phyloP scores from a whole-genome alignment of 1,139 yeast genomes.

The Candida tetrigidarum region DNA sequence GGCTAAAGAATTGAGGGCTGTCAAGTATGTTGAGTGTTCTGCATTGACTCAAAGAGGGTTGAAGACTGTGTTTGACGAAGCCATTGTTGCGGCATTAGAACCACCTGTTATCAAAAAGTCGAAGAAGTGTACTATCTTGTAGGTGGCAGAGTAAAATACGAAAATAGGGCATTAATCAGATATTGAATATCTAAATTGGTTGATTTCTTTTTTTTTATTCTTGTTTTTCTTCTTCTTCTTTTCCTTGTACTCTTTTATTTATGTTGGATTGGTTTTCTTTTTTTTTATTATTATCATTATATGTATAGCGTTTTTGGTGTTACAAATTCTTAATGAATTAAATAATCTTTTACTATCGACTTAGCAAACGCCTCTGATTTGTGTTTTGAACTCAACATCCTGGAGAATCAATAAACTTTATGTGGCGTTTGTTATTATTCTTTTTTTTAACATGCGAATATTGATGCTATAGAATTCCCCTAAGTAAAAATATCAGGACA shows the following conservation, averaged over 20 bases:
- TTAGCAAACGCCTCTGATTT: too few relatives aligned
- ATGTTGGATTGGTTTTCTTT: conserved; percentile 1
- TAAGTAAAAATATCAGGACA: too few relatives aligned
- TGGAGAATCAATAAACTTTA: too few relatives aligned
- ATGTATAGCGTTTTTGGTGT: conserved; percentile 1
- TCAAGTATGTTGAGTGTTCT: conserved; percentile 95
- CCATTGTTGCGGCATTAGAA: conserved; percentile 93
- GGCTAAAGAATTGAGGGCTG: conserved; percentile 93
- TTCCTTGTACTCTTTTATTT: neutral
- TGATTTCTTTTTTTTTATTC: neutral
- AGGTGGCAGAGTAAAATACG: conserved; percentile 4
- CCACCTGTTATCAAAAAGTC: conserved; percentile 87
- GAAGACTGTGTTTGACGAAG: conserved; percentile 96
- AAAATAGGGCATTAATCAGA: conserved; percentile 9
- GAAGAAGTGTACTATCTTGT: conserved; percentile 78
- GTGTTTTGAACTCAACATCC: too few relatives aligned
- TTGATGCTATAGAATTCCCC: too few relatives aligned
- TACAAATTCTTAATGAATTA: neutral
- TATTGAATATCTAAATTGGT: conserved; percentile 9
- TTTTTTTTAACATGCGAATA: too few relatives aligned
- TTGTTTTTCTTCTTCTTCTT: conserved; percentile 1
- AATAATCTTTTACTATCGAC: neutral
- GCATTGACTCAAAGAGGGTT: conserved; percentile 97
- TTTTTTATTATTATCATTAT: neutral
- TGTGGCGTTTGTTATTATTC: too few relatives aligned